Evolutionary conservation across 352 stramenopile species (phyloP).

Genomic region (Phytophthora ohioensis): DNA sequence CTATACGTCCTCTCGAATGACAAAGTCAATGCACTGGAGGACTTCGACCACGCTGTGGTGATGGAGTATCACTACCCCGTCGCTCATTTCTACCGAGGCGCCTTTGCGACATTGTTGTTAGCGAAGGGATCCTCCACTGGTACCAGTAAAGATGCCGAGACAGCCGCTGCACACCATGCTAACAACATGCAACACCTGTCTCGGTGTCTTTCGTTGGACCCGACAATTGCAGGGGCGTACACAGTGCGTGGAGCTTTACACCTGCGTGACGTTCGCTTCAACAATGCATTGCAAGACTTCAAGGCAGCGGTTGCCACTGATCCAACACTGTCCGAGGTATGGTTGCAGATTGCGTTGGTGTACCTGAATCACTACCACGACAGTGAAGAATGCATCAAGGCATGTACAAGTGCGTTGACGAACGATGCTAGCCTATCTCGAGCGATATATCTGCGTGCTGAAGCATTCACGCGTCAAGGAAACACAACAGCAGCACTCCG

Average conservation of each 20-base stretch:
- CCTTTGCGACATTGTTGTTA: slow-evolving; percentile 59
- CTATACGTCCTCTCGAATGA: slow-evolving; percentile 72
- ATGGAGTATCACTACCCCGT: slow-evolving; percentile 86
- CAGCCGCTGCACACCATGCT: slow-evolving; percentile 36
- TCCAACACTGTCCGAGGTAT: slow-evolving; percentile 79
- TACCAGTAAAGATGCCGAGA: slow-evolving; percentile 26
- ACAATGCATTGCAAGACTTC: slow-evolving; percentile 81
- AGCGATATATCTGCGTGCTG: slow-evolving; percentile 71
- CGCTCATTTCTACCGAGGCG: slow-evolving; percentile 80
- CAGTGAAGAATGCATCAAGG: slow-evolving; percentile 67
- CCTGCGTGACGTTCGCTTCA: slow-evolving; percentile 77
- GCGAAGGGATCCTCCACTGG: slow-evolving; percentile 31
- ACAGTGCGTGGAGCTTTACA: slow-evolving; percentile 76
- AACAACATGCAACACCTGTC: slow-evolving; percentile 69
- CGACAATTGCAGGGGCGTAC: slow-evolving; percentile 79
- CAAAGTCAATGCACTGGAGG: slow-evolving; percentile 47
- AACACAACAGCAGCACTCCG: slow-evolving; percentile 60
- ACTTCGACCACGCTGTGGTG: slow-evolving; percentile 80
- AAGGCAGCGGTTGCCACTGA: slow-evolving; percentile 79
- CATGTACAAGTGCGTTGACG: slow-evolving; percentile 66
- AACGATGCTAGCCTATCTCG: slow-evolving; percentile 72
- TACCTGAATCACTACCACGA: slow-evolving; percentile 87
- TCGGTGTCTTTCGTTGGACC: slow-evolving; percentile 70
- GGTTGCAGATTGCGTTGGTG: slow-evolving; percentile 83
- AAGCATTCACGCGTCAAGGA: slow-evolving; percentile 71